A percentile compares a stretch with the other conserved stretches of the same genome.
These are phyloP conservation scores for Rhizopus arrhizus DNA, from an alignment of 371 early-diverging fungal genomes.

Conservation along the genomic window DNA sequence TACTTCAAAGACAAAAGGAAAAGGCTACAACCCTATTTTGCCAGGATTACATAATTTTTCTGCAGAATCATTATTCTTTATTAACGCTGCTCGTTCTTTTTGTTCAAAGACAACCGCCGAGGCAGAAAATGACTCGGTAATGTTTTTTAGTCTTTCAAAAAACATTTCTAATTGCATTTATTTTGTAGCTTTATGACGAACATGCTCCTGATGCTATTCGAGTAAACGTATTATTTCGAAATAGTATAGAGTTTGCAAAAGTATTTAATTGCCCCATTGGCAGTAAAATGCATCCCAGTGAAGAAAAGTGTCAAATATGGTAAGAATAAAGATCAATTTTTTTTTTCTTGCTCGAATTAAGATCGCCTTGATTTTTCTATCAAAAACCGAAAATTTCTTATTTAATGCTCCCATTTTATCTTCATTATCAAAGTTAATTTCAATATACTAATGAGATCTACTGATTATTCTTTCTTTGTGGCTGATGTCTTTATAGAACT, in stretches of 20 bases:
- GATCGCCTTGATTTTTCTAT: no score
- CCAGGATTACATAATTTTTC: slow-evolving; percentile 33
- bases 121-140: slow-evolving; percentile 23
- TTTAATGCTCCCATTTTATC: no score
- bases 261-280: slow-evolving; percentile 56
- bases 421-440: no score
- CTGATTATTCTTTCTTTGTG: no score
- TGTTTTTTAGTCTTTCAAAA: not conserved
- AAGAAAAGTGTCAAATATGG: slow-evolving; percentile 46
- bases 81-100: slow-evolving; percentile 47
- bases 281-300: slow-evolving; percentile 51
- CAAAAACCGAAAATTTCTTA: no score
- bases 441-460: no score
- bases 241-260: slow-evolving; percentile 56
- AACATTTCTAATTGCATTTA: not conserved
- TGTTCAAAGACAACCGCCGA: slow-evolving; percentile 40
- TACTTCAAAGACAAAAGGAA: slow-evolving; percentile 30
- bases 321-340: slow-evolving; percentile 10
- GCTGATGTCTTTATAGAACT: no score
- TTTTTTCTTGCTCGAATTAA: no score
- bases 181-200: slow-evolving; percentile 37
- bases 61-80: slow-evolving; percentile 49
- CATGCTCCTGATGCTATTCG: slow-evolving; percentile 55
- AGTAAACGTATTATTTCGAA: slow-evolving; percentile 58
- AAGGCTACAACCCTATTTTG: slow-evolving; percentile 26